A percentile compares a stretch with the other conserved stretches of the same genome.
phyloP scores from a whole-genome alignment of 768 basidiomycete species.

The Kondoa subrosea region DNA sequence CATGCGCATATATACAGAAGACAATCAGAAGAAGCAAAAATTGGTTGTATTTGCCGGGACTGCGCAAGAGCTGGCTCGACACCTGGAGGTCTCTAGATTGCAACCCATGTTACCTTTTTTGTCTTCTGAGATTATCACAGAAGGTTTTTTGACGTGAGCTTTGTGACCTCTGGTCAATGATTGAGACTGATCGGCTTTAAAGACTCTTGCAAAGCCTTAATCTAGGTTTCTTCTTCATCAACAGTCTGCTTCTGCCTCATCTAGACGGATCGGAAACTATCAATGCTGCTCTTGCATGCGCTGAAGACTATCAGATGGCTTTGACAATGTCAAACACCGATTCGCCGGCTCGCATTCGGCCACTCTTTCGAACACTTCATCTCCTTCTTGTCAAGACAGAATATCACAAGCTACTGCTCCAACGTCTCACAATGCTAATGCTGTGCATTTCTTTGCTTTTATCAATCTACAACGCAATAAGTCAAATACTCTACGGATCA shows the following conservation, averaged over 20 bases:
- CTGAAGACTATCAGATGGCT: not conserved
- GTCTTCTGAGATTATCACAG: not conserved
- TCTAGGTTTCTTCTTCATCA: not conserved
- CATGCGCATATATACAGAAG: not conserved
- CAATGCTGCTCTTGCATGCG: not conserved
- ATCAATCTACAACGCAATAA: not conserved
- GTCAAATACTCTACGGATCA: not conserved
- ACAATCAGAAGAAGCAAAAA: not conserved
- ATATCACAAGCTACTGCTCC: not conserved
- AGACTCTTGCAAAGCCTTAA: not conserved
- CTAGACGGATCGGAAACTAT: not conserved
- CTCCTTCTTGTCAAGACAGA: not conserved
- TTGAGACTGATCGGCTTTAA: no score
- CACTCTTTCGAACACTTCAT: not conserved
- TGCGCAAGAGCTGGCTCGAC: not conserved
- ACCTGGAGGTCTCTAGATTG: not conserved
- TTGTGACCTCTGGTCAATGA: not conserved
- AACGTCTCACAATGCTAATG: not conserved
- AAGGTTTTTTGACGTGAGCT: not conserved
- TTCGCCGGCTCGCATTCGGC: not conserved
- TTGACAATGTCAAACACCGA: not conserved
- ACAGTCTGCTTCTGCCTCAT: not conserved
- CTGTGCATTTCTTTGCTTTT: not conserved
- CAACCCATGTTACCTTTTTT: not conserved
- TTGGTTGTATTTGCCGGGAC: not conserved